Evolutionary conservation across 2,329 filamentous ascomycete genomes (phyloP).

Genomic region (Gaeumannomyces sp.): DNA sequence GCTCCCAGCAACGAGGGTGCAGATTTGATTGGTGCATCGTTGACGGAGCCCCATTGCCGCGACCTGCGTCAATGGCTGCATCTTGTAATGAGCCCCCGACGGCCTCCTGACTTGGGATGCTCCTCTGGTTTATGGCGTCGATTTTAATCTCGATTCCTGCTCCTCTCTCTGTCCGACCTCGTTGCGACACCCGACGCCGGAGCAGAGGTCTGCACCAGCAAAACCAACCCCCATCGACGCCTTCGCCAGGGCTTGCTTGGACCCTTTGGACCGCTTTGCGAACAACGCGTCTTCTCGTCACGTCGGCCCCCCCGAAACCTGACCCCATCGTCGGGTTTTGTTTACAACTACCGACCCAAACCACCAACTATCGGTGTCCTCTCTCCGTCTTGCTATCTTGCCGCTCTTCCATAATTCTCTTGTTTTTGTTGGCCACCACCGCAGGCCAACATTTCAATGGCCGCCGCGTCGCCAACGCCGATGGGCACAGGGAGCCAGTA

Average conservation of each 20-base stretch:
- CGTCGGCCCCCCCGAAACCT: not conserved
- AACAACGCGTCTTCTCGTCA: not conserved
- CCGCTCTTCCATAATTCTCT: not conserved
- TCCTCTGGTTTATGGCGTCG: not conserved
- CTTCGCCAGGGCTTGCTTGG: no score
- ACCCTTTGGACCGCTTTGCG: no score
- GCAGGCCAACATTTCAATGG: slow-evolving; percentile 30
- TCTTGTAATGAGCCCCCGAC: not conserved
- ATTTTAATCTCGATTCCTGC: not conserved
- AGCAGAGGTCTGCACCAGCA: not conserved
- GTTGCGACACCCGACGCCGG: not conserved
- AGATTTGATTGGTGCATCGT: not conserved
- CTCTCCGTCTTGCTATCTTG: not conserved
- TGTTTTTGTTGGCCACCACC: not conserved
- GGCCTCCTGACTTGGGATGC: not conserved
- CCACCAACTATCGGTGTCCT: no score
- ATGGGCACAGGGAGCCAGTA: slow-evolving; percentile 40
- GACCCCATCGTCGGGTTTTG: not conserved
- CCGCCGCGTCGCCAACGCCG: slow-evolving; percentile 50
- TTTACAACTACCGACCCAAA: not conserved
- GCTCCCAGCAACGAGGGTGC: not conserved
- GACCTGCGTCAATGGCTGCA: not conserved
- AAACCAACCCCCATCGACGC: no score
- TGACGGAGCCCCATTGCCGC: not conserved
- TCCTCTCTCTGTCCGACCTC: not conserved